These are phyloP conservation scores for Neurospora sp. DNA, from an alignment of 495 filamentous ascomycete genomes.

Conservation along the genomic window DNA sequence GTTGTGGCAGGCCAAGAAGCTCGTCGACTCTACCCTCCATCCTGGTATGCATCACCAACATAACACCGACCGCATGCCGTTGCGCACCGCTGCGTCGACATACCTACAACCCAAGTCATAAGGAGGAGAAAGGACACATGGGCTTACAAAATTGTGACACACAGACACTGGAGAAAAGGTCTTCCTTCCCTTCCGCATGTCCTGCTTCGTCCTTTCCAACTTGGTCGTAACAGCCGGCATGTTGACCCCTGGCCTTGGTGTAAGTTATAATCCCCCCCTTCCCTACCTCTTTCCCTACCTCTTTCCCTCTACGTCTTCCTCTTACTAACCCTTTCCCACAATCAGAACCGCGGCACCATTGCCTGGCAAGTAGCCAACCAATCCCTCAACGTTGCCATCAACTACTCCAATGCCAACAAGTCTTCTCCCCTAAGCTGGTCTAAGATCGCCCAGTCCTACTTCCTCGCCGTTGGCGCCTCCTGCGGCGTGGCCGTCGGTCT, in stretches of 20 bases:
- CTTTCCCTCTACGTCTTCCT: not conserved
- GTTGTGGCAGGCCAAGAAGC: slow-evolving; percentile 91
- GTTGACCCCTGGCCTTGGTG: slow-evolving; percentile 76
- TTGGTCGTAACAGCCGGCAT: slow-evolving; percentile 95
- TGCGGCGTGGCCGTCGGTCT: slow-evolving; percentile 92
- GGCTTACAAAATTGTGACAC: slow-evolving; percentile 3
- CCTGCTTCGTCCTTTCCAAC: slow-evolving; percentile 86
- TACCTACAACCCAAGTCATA: not conserved
- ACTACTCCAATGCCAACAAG: slow-evolving; percentile 95
- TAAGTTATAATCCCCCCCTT: slow-evolving; percentile 24
- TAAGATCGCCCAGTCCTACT: slow-evolving; percentile 79
- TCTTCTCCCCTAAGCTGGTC: slow-evolving; percentile 71
- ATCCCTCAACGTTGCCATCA: slow-evolving; percentile 95
- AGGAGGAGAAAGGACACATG: not conserved
- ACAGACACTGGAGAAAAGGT: slow-evolving; percentile 85
- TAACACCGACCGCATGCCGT: slow-evolving; percentile 1
- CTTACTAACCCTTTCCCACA: slow-evolving; percentile 3
- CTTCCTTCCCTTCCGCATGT: slow-evolving; percentile 94
- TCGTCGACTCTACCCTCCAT: slow-evolving; percentile 90
- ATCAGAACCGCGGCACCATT: slow-evolving; percentile 72
- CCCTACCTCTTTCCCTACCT: not conserved
- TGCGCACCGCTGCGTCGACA: not conserved
- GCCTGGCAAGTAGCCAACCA: slow-evolving; percentile 96
- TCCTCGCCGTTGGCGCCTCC: slow-evolving; percentile 81
- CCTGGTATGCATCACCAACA: slow-evolving; percentile 58